Evolutionary conservation across 2,329 filamentous ascomycete genomes (phyloP), one percentile per base, ranked within the genome.

Genomic region (Chlorencoelia australis): DNA sequence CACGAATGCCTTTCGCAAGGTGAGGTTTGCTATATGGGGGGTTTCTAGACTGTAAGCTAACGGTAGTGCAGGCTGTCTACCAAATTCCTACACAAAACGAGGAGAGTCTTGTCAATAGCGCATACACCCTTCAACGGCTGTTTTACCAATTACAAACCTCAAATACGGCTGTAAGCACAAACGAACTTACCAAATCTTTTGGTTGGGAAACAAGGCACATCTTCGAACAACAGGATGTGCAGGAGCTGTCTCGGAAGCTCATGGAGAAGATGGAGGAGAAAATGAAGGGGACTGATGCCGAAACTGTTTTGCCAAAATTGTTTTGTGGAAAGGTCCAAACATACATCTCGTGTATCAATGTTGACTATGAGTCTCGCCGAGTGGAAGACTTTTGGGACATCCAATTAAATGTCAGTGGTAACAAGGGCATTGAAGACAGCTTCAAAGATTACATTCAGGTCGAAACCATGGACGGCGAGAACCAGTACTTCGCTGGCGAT

Each of bases 371-470:
- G 64, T 95, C 87, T 15, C 94, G 88, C 44, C 76, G 89, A 43
- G 76, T 91, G 47, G 91, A 98, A 60, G 93, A 98, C 51, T 98
- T 95, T 59, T 98, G 91, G 91, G 91, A 98, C 57, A 85, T 98
- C 42, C 91, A 98, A 58, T 74, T 98, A 49, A 98, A 96, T 49
- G 93, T 98, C 33, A 82, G 83, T 45, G 88, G 87, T 20, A 95
- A 94, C 68, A 87, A 85, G 63, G 89, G 83, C 43, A 67, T 98
- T 20, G 81, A 94, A 45, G 87, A 93, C 52, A 96, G 89, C 56
- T 96, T 98, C 67, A 79, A 79, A 56, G 88, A 96, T 60, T 98
- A 98, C 57, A 81, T 98, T 49, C 81, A 94, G 54, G 89, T 95
- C 22, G 91, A 98, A 61, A 94, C 88, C 21, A 80, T 98, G 60